These are phyloP conservation scores for Fusarium cyanostomum DNA, from an alignment of 2,329 filamentous ascomycete genomes.

Conservation along the genomic window DNA sequence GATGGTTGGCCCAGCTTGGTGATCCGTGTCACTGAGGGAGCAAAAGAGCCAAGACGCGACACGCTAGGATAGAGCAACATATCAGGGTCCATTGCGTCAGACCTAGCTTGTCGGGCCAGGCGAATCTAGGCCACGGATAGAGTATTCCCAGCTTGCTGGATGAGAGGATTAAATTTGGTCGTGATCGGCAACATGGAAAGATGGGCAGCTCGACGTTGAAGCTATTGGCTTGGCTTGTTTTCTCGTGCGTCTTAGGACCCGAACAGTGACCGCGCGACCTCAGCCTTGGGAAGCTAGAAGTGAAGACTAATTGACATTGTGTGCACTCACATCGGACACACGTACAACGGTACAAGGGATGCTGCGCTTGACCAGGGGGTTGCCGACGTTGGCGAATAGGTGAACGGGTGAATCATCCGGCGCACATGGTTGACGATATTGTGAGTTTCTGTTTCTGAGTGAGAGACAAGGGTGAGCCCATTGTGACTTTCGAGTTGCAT, in stretches of 20 bases:
- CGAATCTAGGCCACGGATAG: constrained; percentile 13
- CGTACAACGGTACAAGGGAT: constrained; percentile 6
- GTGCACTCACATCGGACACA: neutral
- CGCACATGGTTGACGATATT: neutral
- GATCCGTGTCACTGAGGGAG: constrained; percentile 10
- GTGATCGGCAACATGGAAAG: constrained; percentile 19
- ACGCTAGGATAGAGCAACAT: constrained; percentile 36
- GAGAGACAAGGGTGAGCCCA: neutral
- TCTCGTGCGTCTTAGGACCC: constrained; percentile 22
- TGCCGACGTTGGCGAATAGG: constrained; percentile 6
- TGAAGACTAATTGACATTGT: constrained; percentile 11
- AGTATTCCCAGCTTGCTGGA: constrained; percentile 3
- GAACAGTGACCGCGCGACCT: constrained; percentile 16
- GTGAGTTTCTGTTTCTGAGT: neutral
- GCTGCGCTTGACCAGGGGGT: neutral
- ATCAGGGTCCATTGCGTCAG: constrained; percentile 38
- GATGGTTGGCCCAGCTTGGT: constrained; percentile 7
- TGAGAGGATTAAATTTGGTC: neutral
- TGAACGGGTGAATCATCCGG: neutral
- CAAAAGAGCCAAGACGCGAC: constrained; percentile 4
- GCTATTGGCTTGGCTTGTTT: neutral
- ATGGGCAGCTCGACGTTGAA: constrained; percentile 20
- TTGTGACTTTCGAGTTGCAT: neutral
- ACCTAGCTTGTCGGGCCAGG: constrained; percentile 6
- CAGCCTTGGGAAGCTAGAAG: constrained; percentile 19